Evolutionary conservation across 441 rosid genomes (phyloP).

Genomic region (Gossypium davidsonii): DNA sequence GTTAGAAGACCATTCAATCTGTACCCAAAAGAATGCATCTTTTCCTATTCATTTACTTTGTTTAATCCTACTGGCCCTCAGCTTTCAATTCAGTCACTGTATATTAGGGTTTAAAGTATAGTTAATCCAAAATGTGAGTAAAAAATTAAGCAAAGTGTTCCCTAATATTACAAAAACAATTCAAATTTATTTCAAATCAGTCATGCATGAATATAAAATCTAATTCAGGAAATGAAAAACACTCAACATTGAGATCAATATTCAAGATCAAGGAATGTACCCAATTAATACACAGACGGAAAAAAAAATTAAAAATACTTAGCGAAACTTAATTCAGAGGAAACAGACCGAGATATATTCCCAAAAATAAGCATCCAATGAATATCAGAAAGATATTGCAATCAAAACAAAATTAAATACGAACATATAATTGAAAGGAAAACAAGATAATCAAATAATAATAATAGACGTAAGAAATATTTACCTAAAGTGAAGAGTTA

Average conservation of each 20-base stretch:
- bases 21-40: slow-evolving; percentile 84
- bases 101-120: neutral
- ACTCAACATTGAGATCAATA: neutral
- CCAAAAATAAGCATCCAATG: neutral
- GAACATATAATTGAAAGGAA: neutral
- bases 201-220: neutral
- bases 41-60: slow-evolving; percentile 1
- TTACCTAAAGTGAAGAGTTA: neutral
- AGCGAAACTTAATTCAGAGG: neutral
- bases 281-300: neutral
- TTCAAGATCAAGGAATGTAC: neutral
- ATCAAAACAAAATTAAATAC: neutral
- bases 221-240: neutral
- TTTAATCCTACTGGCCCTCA: neutral
- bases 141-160: neutral
- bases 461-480: neutral
- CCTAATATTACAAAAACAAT: neutral
- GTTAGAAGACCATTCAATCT: slow-evolving; percentile 84
- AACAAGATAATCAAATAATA: neutral
- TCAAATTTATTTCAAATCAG: neutral
- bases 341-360: too few relatives aligned
- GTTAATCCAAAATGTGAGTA: neutral
- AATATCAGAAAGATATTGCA: neutral
- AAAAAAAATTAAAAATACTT: neutral
- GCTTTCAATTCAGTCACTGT: neutral